These are phyloP conservation scores for Sporothrix euskadiensis DNA, from an alignment of 2,329 filamentous ascomycete species.

Conservation along the genomic window DNA sequence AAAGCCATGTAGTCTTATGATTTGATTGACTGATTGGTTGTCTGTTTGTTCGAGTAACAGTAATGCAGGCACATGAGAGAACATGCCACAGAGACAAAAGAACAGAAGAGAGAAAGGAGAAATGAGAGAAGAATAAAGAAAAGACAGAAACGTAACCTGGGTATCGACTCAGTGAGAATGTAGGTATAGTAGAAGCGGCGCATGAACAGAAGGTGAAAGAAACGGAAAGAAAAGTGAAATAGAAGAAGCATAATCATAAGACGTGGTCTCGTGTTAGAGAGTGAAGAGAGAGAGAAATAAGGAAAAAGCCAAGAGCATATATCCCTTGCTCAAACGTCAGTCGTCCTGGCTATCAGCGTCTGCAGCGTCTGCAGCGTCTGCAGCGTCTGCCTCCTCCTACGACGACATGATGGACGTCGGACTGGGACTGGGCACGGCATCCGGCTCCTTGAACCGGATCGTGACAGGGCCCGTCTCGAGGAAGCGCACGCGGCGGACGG, in stretches of 20 bases:
- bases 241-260: neutral
- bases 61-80: neutral
- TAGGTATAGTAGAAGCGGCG: neutral
- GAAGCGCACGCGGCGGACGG: conserved; percentile 30
- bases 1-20: neutral
- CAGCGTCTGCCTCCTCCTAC: conserved; percentile 29
- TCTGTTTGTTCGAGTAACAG: neutral
- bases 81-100: neutral
- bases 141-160: neutral
- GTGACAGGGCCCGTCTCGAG: conserved; percentile 29
- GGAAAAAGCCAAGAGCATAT: neutral
- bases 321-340: conserved; percentile 13
- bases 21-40: neutral
- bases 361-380: too few species aligned
- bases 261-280: neutral
- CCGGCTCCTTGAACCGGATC: conserved; percentile 31
- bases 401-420: conserved; percentile 35
- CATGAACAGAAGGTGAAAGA: neutral
- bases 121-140: neutral
- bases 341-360: too few species aligned
- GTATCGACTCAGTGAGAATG: conserved; percentile 15
- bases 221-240: neutral
- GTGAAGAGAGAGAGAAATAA: neutral
- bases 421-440: conserved; percentile 28
- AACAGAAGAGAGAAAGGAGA: neutral